phyloP scores from a whole-genome alignment of 345 rosid genomes.

The Hibiscus syriacus region DNA sequence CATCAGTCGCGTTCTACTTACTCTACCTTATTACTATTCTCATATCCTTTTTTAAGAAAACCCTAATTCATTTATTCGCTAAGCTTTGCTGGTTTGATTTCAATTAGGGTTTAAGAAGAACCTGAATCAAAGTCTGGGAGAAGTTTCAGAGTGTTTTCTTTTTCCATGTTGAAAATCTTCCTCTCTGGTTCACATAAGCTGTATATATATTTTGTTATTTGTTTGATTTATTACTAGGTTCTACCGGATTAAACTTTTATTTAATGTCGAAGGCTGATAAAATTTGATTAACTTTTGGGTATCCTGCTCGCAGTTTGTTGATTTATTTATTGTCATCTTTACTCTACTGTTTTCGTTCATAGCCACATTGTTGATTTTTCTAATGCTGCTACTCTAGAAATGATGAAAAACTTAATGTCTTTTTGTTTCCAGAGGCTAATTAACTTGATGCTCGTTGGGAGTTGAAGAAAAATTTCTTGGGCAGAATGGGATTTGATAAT shows the following conservation, averaged over 20 bases:
- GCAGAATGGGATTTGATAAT: slow-evolving; percentile 66
- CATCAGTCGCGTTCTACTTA: background rate
- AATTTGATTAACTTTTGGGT: background rate
- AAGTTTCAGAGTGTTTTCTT: slow-evolving; percentile 7
- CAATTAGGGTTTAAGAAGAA: slow-evolving; percentile 7
- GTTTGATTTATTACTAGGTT: no score
- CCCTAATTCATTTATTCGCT: background rate
- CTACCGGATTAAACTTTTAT: no score
- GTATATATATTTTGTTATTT: background rate
- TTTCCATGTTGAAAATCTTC: background rate
- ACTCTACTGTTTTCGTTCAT: background rate
- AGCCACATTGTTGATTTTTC: background rate
- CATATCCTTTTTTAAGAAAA: background rate
- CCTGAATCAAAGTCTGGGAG: background rate
- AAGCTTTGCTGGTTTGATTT: background rate
- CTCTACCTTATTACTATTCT: background rate
- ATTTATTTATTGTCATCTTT: background rate
- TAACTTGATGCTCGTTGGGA: no score
- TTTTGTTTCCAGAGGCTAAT: no score
- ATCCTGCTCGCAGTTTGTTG: background rate
- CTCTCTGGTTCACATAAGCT: background rate
- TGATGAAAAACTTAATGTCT: background rate
- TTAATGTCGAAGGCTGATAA: background rate
- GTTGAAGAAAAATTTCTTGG: slow-evolving; percentile 3
- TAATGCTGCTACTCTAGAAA: background rate